Conservation (phyloP, 2,329 filamentous ascomycete genomes). For the Aspergillus awamori region DNA sequence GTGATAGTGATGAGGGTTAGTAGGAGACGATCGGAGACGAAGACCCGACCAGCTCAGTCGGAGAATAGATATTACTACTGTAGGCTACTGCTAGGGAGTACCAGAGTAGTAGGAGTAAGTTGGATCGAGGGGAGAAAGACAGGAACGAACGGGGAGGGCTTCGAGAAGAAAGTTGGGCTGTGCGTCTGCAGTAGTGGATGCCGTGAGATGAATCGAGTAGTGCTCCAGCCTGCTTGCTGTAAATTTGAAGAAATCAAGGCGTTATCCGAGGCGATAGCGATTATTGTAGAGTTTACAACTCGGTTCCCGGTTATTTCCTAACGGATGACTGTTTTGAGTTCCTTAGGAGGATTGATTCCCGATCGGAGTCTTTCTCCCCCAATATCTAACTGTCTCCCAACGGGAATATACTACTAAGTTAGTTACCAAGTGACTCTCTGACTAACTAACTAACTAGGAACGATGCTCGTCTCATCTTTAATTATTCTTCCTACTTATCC, state of each 20-base stretch:
- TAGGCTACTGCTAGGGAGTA: neutral
- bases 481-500: neutral
- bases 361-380: neutral
- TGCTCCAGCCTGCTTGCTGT: neutral
- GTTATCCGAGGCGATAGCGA: neutral
- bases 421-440: too few species aligned
- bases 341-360: neutral
- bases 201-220: constrained; percentile 7
- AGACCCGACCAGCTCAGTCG: neutral
- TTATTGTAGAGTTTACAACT: too few species aligned
- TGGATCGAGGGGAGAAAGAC: neutral
- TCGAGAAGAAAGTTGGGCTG: constrained; percentile 29
- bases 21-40: neutral
- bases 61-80: neutral
- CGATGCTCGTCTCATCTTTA: neutral
- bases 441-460: too few species aligned
- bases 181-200: constrained; percentile 24
- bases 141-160: constrained; percentile 15
- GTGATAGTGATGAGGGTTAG: too few species aligned
- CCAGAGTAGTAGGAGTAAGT: constrained; percentile 5
- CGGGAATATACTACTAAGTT: too few species aligned
- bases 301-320: too few species aligned
- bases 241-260: neutral
- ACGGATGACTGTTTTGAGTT: too few species aligned
- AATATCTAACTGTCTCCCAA: neutral